Evolutionary conservation across 1,284 basidiomycete genomes (phyloP).

Genomic region (Melanopsichium pennsylvanicum): DNA sequence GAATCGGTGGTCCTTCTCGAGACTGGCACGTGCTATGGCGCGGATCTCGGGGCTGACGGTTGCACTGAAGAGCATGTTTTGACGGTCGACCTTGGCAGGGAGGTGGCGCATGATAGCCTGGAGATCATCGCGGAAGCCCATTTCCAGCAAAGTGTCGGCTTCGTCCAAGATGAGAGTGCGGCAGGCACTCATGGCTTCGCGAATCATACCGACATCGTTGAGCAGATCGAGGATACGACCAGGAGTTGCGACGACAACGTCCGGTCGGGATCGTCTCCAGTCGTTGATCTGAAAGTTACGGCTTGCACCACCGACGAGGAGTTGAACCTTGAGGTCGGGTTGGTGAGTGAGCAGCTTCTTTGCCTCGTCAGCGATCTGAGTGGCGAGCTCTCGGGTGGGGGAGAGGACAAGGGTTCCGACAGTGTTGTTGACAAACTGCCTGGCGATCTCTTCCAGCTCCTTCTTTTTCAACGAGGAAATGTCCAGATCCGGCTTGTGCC

Average conservation of each 20-base stretch:
- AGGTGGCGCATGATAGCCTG: constrained; percentile 77
- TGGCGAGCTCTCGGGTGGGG: constrained; percentile 92
- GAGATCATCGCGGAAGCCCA: constrained; percentile 93
- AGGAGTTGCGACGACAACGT: constrained; percentile 91
- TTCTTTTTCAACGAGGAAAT: constrained; percentile 45
- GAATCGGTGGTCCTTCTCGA: constrained; percentile 73
- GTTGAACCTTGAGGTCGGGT: constrained; percentile 69
- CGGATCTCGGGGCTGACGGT: constrained; percentile 71
- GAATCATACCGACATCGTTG: constrained; percentile 61
- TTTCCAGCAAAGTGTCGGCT: constrained; percentile 91
- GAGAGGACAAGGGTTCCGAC: constrained; percentile 86
- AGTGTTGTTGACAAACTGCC: constrained; percentile 55
- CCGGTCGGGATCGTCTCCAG: constrained; percentile 75
- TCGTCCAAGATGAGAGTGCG: constrained; percentile 90
- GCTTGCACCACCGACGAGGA: constrained; percentile 82
- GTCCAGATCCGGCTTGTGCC: constrained; percentile 60
- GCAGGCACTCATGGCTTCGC: constrained; percentile 61
- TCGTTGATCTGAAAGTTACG: constrained; percentile 75
- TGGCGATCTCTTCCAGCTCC: constrained; percentile 23
- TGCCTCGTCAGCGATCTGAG: constrained; percentile 90
- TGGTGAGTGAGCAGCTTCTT: constrained; percentile 75
- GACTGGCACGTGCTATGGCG: constrained; percentile 70
- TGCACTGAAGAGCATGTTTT: constrained; percentile 96
- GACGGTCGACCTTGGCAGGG: constrained; percentile 75
- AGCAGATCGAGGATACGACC: constrained; percentile 86